Base-by-base conservation (phyloP, 2,329 filamentous ascomycete species). In the Byssochlamys sp. region DNA sequence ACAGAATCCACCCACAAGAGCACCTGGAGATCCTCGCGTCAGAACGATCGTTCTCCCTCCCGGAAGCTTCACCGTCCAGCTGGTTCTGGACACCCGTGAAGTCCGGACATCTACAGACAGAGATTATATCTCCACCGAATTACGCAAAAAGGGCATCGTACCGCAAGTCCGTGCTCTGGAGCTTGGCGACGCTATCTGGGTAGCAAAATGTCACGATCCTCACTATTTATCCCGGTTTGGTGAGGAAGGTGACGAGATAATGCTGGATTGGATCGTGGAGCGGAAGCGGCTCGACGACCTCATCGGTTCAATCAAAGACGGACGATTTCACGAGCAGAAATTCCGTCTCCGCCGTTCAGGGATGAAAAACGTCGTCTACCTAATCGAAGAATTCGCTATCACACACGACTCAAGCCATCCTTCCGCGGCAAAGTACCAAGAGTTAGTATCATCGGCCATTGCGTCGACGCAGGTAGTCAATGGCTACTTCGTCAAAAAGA, bases 261-360 rank as follows among this genome's bases (percentile, higher is more conserved):
- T 90, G 52, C 77, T 94, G 3, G 89, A 92, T 70, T 90, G 86
- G 79, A 89, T 94, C 51, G 81, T 91, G 1, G 89, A 94, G 73
- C 81, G 89, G 60, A 94, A 94, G 69, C 80, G 89, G 7, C 80
- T 91, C 0, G 89, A 92, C 66, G 89, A 94, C 69, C 75, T 94
- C 52, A 80, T 92, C n/a, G 77, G 81, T 54, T 91, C 87, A 60
- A 90, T 94, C 73, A 90, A 88, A 70, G 89, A 92, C 61, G 88
- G 88, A 1, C 84, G 89, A 2, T 92, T 91, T 64, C 86, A 87
- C 63, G 89, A 94, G 69, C 89, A 94, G 68, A 92, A 94, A 68
- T 92, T 91, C 67, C 85, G 89, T 1, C 78, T 92, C 10, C 81
- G 82, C 56, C 84, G 84, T 55, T 89, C 84, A 0, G 89, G 89